Evolutionary conservation across 805 yeast species (phyloP).

Genomic region (Saccharomycopsis sp.): DNA sequence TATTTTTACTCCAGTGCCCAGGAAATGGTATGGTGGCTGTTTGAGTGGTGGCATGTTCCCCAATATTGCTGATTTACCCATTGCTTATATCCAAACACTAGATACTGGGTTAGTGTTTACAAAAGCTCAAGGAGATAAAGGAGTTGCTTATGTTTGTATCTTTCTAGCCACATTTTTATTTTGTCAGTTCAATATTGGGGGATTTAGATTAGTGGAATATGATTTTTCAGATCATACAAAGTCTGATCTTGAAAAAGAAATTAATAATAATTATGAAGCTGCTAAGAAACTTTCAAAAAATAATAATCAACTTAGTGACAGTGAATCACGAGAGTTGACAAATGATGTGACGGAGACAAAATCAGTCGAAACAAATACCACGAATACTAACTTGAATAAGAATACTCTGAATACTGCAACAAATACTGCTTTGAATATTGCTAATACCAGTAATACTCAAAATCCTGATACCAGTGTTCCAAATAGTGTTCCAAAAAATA

Average conservation of each 20-base stretch:
- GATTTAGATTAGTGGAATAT: constrained; percentile 54
- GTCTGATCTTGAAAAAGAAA: neutral
- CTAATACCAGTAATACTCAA: neutral
- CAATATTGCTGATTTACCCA: constrained; percentile 74
- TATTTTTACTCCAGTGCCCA: constrained; percentile 49
- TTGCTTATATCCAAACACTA: constrained; percentile 70
- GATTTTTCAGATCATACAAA: constrained; percentile 37
- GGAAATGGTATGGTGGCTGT: constrained; percentile 67
- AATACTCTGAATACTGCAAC: too few species aligned
- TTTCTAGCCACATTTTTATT: constrained; percentile 61
- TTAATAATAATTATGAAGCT: too few species aligned
- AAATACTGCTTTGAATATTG: too few species aligned
- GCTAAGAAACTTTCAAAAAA: neutral
- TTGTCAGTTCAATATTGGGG: constrained; percentile 66
- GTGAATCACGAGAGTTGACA: neutral
- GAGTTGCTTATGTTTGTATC: constrained; percentile 77
- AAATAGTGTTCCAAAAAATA: neutral
- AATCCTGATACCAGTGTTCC: neutral
- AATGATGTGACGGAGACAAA: neutral
- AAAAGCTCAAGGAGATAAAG: constrained; percentile 51
- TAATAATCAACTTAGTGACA: neutral
- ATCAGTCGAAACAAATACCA: neutral
- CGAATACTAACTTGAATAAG: too few species aligned
- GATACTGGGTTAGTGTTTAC: constrained; percentile 53
- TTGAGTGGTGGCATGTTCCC: constrained; percentile 66